Conservation (phyloP, 225 moss, liverwort and hornwort species). For the Pseudisothecium myosuroides region DNA sequence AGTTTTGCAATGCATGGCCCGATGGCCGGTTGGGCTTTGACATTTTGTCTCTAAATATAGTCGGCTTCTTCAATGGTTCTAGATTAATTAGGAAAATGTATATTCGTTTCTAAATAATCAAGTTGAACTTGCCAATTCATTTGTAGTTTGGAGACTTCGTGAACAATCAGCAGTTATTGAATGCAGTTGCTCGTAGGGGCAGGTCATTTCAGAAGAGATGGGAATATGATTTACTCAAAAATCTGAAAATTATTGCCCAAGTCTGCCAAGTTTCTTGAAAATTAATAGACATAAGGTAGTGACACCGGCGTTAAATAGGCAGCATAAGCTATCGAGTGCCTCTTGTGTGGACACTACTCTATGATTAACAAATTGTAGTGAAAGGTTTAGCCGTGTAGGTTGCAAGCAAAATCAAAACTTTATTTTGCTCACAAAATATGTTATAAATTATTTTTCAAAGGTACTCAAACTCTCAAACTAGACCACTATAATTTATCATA, state of each 20-base stretch:
- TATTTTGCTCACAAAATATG: not conserved
- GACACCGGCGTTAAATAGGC: fast-evolving
- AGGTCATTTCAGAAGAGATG: not conserved
- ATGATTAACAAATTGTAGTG: not conserved
- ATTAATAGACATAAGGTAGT: not conserved
- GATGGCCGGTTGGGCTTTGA: not conserved
- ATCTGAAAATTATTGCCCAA: not conserved
- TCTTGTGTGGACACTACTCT: fast-evolving
- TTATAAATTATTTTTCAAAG: not conserved
- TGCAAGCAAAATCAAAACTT: not conserved
- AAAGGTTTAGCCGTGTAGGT: no score
- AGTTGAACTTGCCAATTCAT: no score
- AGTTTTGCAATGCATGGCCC: not conserved
- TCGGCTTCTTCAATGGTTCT: no score
- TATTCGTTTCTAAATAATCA: not conserved
- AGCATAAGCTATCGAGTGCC: not conserved
- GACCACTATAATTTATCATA: not conserved
- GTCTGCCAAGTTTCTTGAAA: not conserved
- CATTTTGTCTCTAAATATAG: no score
- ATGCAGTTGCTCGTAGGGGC: not conserved
- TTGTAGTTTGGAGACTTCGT: not conserved
- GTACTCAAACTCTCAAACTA: no score
- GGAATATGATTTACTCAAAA: not conserved
- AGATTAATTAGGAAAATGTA: not conserved
- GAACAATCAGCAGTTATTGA: not conserved